These are phyloP conservation scores for Eucalyptus guilfoylei DNA, from an alignment of 345 rosid genomes.

Conservation along the genomic window DNA sequence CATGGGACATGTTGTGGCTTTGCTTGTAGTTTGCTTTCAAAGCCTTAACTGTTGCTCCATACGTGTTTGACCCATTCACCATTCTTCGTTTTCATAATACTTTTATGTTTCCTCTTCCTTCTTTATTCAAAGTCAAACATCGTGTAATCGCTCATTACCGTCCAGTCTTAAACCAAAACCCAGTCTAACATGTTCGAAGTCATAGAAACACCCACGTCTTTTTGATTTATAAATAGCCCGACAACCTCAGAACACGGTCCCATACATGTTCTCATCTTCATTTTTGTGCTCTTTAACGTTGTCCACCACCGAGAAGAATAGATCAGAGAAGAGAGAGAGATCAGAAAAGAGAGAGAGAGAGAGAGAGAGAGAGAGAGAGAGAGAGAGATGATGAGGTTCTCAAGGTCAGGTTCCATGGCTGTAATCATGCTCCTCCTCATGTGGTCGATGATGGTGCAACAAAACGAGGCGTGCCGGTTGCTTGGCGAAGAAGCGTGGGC, in stretches of 20 bases:
- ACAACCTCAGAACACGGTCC: not conserved
- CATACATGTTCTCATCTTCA: not conserved
- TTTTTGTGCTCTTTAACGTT: not conserved
- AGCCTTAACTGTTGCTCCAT: not conserved
- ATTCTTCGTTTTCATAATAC: not conserved
- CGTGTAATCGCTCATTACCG: not conserved
- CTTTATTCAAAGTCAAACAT: not conserved
- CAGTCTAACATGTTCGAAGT: not conserved
- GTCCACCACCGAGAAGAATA: not conserved
- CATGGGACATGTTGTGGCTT: not conserved
- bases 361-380: not conserved
- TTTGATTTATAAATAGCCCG: not conserved
- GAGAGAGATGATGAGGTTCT: not conserved
- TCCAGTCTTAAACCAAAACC: not conserved
- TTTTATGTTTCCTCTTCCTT: not conserved
- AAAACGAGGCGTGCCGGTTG: not conserved
- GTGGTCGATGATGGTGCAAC: not conserved
- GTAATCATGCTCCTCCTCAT: not conserved
- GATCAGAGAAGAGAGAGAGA: not conserved
- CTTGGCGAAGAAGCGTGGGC: not conserved
- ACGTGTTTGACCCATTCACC: not conserved
- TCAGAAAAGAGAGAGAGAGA: not conserved
- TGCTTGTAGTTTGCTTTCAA: not conserved
- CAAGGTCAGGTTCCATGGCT: not conserved
- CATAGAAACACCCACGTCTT: not conserved